These are phyloP conservation scores for Starmera caribaea DNA, from an alignment of 805 yeast genomes.

Conservation along the genomic window DNA sequence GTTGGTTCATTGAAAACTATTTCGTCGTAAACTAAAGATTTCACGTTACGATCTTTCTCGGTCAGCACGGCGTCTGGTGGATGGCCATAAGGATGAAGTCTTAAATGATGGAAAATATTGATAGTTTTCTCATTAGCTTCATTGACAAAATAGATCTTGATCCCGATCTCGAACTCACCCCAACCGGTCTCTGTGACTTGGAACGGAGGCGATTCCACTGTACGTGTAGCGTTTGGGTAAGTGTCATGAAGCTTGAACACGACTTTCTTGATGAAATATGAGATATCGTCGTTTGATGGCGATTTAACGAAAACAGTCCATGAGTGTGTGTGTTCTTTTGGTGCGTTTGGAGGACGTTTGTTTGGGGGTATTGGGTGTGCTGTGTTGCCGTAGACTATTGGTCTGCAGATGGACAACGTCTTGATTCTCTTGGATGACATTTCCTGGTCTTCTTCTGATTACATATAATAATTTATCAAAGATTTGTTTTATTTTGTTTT, in stretches of 20 bases:
- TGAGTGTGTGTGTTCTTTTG: constrained; percentile 85
- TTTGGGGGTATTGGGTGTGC: constrained; percentile 54
- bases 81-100: constrained; percentile 75
- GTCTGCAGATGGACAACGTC: constrained; percentile 64
- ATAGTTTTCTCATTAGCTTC: constrained; percentile 85
- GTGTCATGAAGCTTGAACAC: constrained; percentile 95
- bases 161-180: constrained; percentile 96
- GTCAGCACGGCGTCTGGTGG: constrained; percentile 20
- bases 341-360: constrained; percentile 50
- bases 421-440: constrained; percentile 10
- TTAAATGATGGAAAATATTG: constrained; percentile 78
- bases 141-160: constrained; percentile 77
- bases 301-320: constrained; percentile 92
- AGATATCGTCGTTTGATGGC: constrained; percentile 69
- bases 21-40: constrained; percentile 72
- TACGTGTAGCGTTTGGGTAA: constrained; percentile 75
- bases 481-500: too few relatives aligned
- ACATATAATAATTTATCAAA: too few relatives aligned
- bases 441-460: too few relatives aligned
- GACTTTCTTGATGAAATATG: constrained; percentile 78
- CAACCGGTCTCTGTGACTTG: constrained; percentile 97
- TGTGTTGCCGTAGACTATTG: constrained; percentile 72
- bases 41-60: constrained; percentile 32
- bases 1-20: constrained; percentile 94
- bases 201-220: constrained; percentile 84